Evolutionary conservation across 2,329 filamentous ascomycete species (phyloP).

Genomic region (Cercospora zeina): DNA sequence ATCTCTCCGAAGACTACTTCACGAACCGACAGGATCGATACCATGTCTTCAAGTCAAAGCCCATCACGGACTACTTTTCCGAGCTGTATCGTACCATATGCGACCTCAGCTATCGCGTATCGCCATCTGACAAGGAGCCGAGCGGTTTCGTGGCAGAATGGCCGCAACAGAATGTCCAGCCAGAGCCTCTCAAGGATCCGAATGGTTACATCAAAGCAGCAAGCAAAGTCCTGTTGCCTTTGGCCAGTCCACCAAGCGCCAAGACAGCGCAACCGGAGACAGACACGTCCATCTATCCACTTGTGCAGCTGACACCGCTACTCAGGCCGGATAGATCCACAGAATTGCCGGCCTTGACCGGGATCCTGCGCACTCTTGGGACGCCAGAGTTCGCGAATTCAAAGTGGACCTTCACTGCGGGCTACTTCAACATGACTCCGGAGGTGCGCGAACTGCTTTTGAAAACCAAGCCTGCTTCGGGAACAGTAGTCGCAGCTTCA

Average conservation of each 20-base stretch:
- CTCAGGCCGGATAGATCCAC: constrained; percentile 79
- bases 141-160: constrained; percentile 63
- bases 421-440: constrained; percentile 96
- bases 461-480: constrained; percentile 65
- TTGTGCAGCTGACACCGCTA: constrained; percentile 85
- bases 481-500: constrained; percentile 87
- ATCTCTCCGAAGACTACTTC: constrained; percentile 91
- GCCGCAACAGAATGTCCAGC: constrained; percentile 72
- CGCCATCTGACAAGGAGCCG: constrained; percentile 55
- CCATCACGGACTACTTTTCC: constrained; percentile 80
- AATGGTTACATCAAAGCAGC: constrained; percentile 68
- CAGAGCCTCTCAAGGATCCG: constrained; percentile 71
- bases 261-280: constrained; percentile 33
- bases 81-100: constrained; percentile 74
- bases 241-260: constrained; percentile 57
- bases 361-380: constrained; percentile 69
- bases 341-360: constrained; percentile 78
- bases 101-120: constrained; percentile 77
- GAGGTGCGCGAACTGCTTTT: constrained; percentile 79
- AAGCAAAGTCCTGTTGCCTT: constrained; percentile 63
- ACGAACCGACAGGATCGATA: constrained; percentile 94
- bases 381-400: constrained; percentile 64
- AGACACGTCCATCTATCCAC: constrained; percentile 78
- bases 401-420: constrained; percentile 94
- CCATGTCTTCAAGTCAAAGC: constrained; percentile 78